Conservation (phyloP, 306 rosid species). For the Prunus persica region Prunus_persica_NCBIv2 NC_034011.1:5091001-5091500, state of each 20-base stretch:
- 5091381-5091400: not conserved
- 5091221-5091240: constrained; percentile 19
- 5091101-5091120: not conserved
- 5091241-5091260: constrained; percentile 88
- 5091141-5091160: not conserved
- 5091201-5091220: constrained; percentile 4
- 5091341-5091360: constrained; percentile 15
- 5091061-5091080: not conserved
- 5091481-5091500: not conserved
- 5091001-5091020: not conserved
- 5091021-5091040: not conserved
- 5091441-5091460: no score
- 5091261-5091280: constrained; percentile 92
- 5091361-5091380: not conserved
- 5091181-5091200: constrained; percentile 16
- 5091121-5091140: not conserved
- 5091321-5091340: constrained; percentile 78
- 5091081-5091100: not conserved
- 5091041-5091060: not conserved
- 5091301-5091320: constrained; percentile 97
- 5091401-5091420: not conserved
- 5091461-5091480: not conserved
- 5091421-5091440: not conserved
- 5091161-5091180: not conserved
- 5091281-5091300: constrained; percentile 91